Conservation (phyloP, 306 rosid genomes). For the Prunus campanulata region DNA sequence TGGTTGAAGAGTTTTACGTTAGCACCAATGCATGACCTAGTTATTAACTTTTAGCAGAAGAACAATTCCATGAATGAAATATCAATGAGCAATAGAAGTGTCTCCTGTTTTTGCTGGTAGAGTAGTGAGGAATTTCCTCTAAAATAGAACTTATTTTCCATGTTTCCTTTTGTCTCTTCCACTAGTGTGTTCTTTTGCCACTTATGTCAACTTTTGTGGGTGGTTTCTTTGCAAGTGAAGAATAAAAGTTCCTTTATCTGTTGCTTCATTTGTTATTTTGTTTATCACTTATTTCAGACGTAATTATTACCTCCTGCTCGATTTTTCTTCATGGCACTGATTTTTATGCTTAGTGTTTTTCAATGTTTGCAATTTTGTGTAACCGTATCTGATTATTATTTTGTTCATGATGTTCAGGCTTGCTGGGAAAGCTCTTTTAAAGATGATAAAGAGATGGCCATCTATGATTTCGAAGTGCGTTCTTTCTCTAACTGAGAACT, state of each 20-base stretch:
- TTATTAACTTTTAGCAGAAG: neutral
- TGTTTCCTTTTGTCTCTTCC: neutral
- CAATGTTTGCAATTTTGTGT: neutral
- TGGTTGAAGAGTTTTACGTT: neutral
- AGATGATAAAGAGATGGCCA: constrained; percentile 96
- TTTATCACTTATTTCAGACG: constrained; percentile 1
- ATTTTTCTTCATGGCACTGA: constrained; percentile 10
- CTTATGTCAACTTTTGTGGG: neutral
- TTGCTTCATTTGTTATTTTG: constrained; percentile 19
- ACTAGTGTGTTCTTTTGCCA: neutral
- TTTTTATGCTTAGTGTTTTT: constrained; percentile 12
- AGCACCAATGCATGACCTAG: neutral
- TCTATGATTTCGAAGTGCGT: constrained; percentile 91
- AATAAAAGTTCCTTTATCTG: neutral
- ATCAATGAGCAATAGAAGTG: neutral
- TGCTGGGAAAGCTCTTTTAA: constrained; percentile 86
- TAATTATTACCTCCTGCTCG: neutral
- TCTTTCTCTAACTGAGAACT: constrained; percentile 64
- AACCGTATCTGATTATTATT: constrained; percentile 26
- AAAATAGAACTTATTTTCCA: neutral
- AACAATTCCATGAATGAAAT: neutral
- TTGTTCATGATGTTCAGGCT: constrained; percentile 51
- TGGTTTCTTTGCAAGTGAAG: constrained; percentile 2
- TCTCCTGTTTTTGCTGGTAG: neutral
- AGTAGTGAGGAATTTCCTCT: neutral